A percentile compares a stretch with the other conserved stretches of the same genome.
Evolutionary conservation across 148 eudicot species (phyloP).

Genomic region (Cornus suecica): DNA sequence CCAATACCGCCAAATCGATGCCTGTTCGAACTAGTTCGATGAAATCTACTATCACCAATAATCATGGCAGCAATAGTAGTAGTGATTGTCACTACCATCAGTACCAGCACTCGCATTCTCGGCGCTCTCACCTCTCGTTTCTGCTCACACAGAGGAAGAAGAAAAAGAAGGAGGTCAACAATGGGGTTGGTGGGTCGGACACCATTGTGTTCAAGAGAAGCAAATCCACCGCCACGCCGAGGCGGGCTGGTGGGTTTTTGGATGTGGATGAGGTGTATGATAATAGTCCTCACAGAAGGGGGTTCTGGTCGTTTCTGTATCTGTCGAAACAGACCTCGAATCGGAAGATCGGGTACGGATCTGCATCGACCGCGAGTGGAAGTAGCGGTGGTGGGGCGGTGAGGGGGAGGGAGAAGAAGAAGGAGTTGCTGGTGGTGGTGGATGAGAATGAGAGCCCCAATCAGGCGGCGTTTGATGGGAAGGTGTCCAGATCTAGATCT

Average conservation of each 20-base stretch:
- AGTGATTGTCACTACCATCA: not conserved
- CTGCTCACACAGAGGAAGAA: slow-evolving; percentile 40
- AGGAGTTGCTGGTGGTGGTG: slow-evolving; percentile 33
- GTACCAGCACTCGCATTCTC: not conserved
- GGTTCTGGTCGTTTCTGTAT: slow-evolving; percentile 77
- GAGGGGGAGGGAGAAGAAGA: slow-evolving; percentile 22
- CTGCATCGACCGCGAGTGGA: not conserved
- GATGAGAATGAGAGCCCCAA: slow-evolving; percentile 51
- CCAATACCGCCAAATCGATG: slow-evolving; percentile 1
- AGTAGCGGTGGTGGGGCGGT: not conserved
- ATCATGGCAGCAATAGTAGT: not conserved
- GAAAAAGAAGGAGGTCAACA: slow-evolving; percentile 18
- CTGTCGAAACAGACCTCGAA: slow-evolving; percentile 19
- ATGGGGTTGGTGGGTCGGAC: not conserved
- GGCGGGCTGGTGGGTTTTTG: slow-evolving; percentile 28
- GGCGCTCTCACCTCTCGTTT: slow-evolving; percentile 50
- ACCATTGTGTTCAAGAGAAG: slow-evolving; percentile 53
- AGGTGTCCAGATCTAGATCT: slow-evolving; percentile 87
- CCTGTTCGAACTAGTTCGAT: no score
- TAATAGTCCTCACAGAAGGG: slow-evolving; percentile 37
- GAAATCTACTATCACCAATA: no score
- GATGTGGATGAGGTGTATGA: slow-evolving; percentile 17
- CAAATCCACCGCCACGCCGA: slow-evolving; percentile 60
- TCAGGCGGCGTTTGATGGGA: slow-evolving; percentile 45
- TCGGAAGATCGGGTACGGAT: slow-evolving; percentile 7